Base-by-base conservation (phyloP, 345 rosid species). In the Streptanthus diversifolius region DNA sequence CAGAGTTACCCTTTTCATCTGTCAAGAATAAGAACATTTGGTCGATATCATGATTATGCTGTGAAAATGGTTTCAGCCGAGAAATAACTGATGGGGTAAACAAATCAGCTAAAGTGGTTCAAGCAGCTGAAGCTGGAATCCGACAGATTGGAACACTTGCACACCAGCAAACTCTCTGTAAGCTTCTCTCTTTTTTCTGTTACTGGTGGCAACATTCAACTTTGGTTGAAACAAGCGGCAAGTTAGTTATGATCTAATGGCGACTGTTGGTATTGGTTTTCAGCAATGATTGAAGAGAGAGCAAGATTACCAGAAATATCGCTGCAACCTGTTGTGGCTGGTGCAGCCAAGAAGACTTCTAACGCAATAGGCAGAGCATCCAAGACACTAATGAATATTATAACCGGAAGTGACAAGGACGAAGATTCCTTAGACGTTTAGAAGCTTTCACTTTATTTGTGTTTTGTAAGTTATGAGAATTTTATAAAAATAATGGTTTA, bases 261-360 rank as follows among this genome's bases (percentile, higher is more conserved):
- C 29, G 14, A 35, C 7, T 15, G 19, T 68, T 58, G 74, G 8
- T 24, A 37, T 9, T 75, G 35, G 67, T 82, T 22, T 51, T 68
- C 83, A 95, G 99, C 97, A 13, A 87, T 92, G 81, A 92, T 88
- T 80, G 83, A 95, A 80, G 98, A 95, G 82, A 81, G 96, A 71
- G 98, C 99, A 36, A 88, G 72, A 72, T 82, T 92, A 77, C 96
- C 98, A 10, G 76, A 75, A 40, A 88, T 88, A 83, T 90, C 97
- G 6, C 74, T 87, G 77, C 87, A 86, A 52, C 96, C 98, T 8
- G 91, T 85, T 12, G 91, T 95, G 65, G 81, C 81, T 1, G 89
- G 96, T 36, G 98, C 92, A 24, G 96, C 95, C 0, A 82, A 85
- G 81, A 90, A 86, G 81, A 88, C 98, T 56, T 87, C 97, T 32